Conservation (phyloP, 1,284 basidiomycete genomes). For the Trichosporon asahii region DNA sequence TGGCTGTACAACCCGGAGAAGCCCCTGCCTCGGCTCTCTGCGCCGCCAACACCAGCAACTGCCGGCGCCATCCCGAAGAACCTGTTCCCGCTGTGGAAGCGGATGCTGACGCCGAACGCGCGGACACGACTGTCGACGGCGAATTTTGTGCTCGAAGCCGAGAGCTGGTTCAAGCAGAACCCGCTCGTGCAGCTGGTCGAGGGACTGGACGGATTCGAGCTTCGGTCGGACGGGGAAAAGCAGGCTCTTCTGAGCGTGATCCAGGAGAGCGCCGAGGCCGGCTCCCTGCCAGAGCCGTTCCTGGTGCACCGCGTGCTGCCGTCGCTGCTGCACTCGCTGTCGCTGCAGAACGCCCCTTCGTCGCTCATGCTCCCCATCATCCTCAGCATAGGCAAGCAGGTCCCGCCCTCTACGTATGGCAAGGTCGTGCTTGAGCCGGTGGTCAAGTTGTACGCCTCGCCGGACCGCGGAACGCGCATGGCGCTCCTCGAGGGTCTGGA, state of each 20-base stretch:
- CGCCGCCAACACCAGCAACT: constrained; percentile 66
- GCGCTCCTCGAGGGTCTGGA: constrained; percentile 81
- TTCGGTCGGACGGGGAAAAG: constrained; percentile 81
- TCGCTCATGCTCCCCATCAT: constrained; percentile 76
- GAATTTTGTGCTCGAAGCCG: constrained; percentile 73
- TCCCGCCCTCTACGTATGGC: constrained; percentile 68
- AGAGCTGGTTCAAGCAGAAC: constrained; percentile 77
- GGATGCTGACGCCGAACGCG: constrained; percentile 81
- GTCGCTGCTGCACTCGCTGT: constrained; percentile 75
- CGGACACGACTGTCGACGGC: constrained; percentile 72
- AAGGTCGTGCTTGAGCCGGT: constrained; percentile 71
- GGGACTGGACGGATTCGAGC: constrained; percentile 80
- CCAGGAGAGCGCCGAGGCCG: constrained; percentile 65
- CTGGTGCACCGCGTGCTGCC: constrained; percentile 82
- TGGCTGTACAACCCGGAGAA: constrained; percentile 77
- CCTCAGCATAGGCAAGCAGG: constrained; percentile 70
- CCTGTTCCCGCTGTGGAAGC: constrained; percentile 79
- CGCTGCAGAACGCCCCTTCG: constrained; percentile 77
- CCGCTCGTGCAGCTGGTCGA: constrained; percentile 78
- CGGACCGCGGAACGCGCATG: constrained; percentile 91
- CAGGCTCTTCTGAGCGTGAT: constrained; percentile 69
- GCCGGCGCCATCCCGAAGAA: constrained; percentile 72
- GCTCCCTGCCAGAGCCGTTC: constrained; percentile 81
- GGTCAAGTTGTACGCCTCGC: constrained; percentile 76
- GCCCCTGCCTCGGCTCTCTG: constrained; percentile 63